Base-by-base conservation (phyloP, 768 basidiomycete genomes). In the Calocera cornea region DNA sequence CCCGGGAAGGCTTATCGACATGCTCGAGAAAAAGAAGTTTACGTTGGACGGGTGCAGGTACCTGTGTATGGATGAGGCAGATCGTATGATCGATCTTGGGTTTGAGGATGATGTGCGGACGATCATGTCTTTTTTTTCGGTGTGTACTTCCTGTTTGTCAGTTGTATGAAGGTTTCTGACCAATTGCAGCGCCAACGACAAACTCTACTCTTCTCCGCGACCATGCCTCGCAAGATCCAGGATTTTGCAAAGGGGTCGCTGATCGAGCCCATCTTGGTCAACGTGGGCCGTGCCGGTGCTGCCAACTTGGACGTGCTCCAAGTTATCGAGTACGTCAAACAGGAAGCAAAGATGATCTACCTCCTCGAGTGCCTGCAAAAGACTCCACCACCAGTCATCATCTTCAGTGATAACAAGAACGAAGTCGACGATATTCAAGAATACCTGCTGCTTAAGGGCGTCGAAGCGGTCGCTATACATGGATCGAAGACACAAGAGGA, bases 401-500 rank as follows among this genome's bases (percentile, higher is more conserved):
- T 98, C 67, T 99, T 99, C 76, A 93, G 90, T 70, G 97, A 99
- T 75, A 98, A 95, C 80, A 99, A 99, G 82, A 98, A 99, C 74
- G 97, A 99, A 76, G 97, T 99, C n/a, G 97, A 99, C 74, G 95
- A 99, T 76, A 99, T 99, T 47, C 97, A 99, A 71, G 97, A 99
- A 73, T 99, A 99, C 74, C 81, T 99, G 1, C 81, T 99, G 8
- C 78, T 98, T 60, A 99, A 99, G 76, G 97, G 95, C 10, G 90
- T 99, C 41, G 97, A 99, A 74, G 97, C 97, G 10, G 97, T 99
- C 1, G 92, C 97, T 1, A 99, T 99, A 47, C 97, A 99, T 76
- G 97, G 97, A 12, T 95, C 92, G 19, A 99, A 99, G 77, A 86
- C 89, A 1, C 97, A 97, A 78, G 97, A 99, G 79, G 97, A 98